Evolutionary conservation across 2,329 filamentous ascomycete species (phyloP).

Genomic region (Mycosphaerella sp.): DNA sequence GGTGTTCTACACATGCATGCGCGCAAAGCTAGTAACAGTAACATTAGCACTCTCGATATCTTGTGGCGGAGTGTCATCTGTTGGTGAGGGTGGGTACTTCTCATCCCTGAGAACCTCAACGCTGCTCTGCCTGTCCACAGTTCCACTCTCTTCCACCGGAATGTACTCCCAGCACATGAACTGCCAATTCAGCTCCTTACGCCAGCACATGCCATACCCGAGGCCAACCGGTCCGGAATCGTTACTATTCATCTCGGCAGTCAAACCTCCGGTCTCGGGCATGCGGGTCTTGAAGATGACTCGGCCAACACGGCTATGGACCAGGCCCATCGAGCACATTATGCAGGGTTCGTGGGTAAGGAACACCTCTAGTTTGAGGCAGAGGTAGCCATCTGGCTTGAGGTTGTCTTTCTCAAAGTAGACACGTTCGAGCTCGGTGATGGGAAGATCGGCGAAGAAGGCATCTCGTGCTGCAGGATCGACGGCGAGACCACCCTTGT

Average conservation of each 20-base stretch:
- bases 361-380: slow-evolving; percentile 88
- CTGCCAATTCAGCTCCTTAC: slow-evolving; percentile 77
- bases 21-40: slow-evolving; percentile 33
- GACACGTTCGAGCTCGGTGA: slow-evolving; percentile 59
- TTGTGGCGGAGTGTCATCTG: slow-evolving; percentile 14
- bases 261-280: slow-evolving; percentile 73
- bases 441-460: slow-evolving; percentile 61
- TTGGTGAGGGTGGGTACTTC: slow-evolving; percentile 21
- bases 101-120: slow-evolving; percentile 21
- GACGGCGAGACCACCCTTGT: slow-evolving; percentile 30
- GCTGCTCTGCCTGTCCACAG: slow-evolving; percentile 18
- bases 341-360: slow-evolving; percentile 93
- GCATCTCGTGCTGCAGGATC: slow-evolving; percentile 39
- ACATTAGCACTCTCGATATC: slow-evolving; percentile 28
- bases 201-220: slow-evolving; percentile 59
- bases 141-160: slow-evolving; percentile 20
- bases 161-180: slow-evolving; percentile 68
- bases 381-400: slow-evolving; percentile 77
- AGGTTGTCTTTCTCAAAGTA: slow-evolving; percentile 60
- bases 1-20: slow-evolving; percentile 35
- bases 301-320: slow-evolving; percentile 86
- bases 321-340: slow-evolving; percentile 93
- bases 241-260: slow-evolving; percentile 54
- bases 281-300: slow-evolving; percentile 76
- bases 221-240: slow-evolving; percentile 34